phyloP scores from a whole-genome alignment of 192 early-diverging fungal genomes.

The Coemansia sp. region DNA sequence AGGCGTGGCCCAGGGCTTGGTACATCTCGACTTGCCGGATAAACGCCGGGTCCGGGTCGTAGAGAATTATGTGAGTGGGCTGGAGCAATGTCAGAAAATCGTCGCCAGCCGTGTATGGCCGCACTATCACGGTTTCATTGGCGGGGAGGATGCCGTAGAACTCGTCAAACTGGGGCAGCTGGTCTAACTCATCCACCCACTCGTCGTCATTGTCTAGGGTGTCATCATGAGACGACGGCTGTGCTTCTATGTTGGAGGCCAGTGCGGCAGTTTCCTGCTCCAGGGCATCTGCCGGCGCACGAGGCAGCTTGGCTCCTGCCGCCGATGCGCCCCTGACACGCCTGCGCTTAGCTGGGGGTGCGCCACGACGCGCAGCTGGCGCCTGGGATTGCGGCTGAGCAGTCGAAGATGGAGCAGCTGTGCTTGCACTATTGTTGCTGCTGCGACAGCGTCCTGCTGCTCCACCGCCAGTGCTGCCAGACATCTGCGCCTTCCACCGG shows the following conservation, averaged over 20 bases:
- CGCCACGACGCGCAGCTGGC: conserved; percentile 10
- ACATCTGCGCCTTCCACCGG: conserved; percentile 69
- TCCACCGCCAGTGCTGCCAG: conserved; percentile 30
- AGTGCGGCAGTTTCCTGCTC: conserved; percentile 33
- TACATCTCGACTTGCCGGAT: conserved; percentile 84
- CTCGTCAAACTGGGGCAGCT: conserved; percentile 25
- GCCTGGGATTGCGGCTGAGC: neutral
- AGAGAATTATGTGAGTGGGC: conserved; percentile 89
- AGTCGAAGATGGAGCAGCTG: neutral
- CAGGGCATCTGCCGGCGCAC: conserved; percentile 37
- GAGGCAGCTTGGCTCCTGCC: conserved; percentile 20
- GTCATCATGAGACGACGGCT: neutral
- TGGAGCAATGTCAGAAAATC: conserved; percentile 65
- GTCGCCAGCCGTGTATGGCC: conserved; percentile 58
- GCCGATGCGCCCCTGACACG: conserved; percentile 55
- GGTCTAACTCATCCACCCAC: conserved; percentile 24
- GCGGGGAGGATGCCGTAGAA: conserved; percentile 31
- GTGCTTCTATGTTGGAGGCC: conserved; percentile 23
- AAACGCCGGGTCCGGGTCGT: conserved; percentile 88
- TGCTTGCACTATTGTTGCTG: neutral
- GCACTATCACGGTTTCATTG: conserved; percentile 55
- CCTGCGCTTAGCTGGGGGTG: conserved; percentile 59
- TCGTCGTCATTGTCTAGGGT: conserved; percentile 41
- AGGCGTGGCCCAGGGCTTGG: conserved; percentile 60
- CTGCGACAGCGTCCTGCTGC: neutral